These are phyloP conservation scores for Phascolomyces articulosus DNA, from an alignment of 371 early-diverging fungal species.

Conservation along the genomic window DNA sequence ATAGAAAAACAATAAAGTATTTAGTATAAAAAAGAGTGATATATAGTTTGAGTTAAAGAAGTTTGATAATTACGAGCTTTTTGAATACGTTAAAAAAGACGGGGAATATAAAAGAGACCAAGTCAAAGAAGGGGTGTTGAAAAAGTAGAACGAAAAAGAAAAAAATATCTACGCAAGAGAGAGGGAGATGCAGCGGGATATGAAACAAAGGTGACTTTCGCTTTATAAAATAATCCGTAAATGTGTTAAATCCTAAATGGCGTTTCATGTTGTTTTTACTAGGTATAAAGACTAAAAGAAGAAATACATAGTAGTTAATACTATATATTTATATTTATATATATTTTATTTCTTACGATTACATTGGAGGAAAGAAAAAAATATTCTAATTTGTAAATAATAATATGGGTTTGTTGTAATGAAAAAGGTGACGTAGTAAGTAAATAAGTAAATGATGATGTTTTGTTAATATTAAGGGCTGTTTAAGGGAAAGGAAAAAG, in stretches of 20 bases:
- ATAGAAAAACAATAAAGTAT: not conserved
- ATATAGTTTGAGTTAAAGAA: not conserved
- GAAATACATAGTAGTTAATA: not conserved
- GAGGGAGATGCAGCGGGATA: not conserved
- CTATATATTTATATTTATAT: not conserved
- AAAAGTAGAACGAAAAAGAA: not conserved
- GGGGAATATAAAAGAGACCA: not conserved
- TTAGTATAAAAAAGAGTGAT: not conserved
- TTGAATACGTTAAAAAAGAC: constrained; percentile 5
- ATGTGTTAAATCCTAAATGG: not conserved
- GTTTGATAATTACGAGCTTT: not conserved
- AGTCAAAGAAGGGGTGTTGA: constrained; percentile 7
- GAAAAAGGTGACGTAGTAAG: too few relatives aligned
- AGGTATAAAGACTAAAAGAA: too few relatives aligned
- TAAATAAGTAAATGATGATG: too few relatives aligned
- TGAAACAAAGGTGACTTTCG: constrained; percentile 8
- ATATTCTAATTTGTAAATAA: too few relatives aligned
- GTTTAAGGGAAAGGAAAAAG: too few relatives aligned
- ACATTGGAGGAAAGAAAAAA: too few relatives aligned
- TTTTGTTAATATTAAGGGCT: too few relatives aligned
- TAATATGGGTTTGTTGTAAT: not conserved
- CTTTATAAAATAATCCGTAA: not conserved
- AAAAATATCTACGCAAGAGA: not conserved
- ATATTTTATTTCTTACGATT: too few relatives aligned
- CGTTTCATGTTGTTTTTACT: constrained; percentile 1